Evolutionary conservation across 108 stramenopile genomes (phyloP), one percentile per base, ranked within the genome.

Genomic region (Heterococcus sp.): DNA sequence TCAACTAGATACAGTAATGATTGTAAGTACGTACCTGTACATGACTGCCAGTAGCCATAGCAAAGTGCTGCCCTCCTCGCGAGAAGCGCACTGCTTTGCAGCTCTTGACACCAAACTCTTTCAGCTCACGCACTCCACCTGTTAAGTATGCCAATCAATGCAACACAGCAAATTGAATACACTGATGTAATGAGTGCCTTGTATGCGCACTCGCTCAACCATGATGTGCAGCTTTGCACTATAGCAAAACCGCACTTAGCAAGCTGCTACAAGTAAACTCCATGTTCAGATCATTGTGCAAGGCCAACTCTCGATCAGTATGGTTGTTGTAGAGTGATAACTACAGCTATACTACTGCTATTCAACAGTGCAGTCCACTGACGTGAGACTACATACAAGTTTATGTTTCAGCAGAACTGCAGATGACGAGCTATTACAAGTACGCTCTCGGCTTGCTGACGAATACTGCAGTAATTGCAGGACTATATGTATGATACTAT

Each of bases 31-130:
- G n/a, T n/a, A 58, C 4, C 65, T 75, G 70, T 58, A 73, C 69
- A 66, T 70, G 79, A 46, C 87, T 71, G 69, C 83, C 85, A 76
- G 72, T 88, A 8, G 79, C 69, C 8, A 86, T 75, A 3, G 90
- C 87, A 39, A 91, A 87, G 69, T 85, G 85, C 26, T 90, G 89
- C 2, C 91, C 91, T 1, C 91, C 91, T 31, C 86, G 63, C 33
- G 80, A 66, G 79, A 91, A 91, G 30, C 37, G 39, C 30, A 72
- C 76, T n/a, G 66, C 87, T 35, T 38, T 36, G 85, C 87, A 85
- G 11, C 75, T 33, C 68, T 88, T 87, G 32, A 85, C 82, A 36
- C 68, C 65, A 31, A 89, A 38, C 32, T 89, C 88, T 80, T 72
- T 75, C 35, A 88, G 74, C 29, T 29, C 32, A 1, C 82, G 80